Evolutionary conservation across 805 yeast genomes (phyloP).

Genomic region (Brettanomyces sp.): DNA sequence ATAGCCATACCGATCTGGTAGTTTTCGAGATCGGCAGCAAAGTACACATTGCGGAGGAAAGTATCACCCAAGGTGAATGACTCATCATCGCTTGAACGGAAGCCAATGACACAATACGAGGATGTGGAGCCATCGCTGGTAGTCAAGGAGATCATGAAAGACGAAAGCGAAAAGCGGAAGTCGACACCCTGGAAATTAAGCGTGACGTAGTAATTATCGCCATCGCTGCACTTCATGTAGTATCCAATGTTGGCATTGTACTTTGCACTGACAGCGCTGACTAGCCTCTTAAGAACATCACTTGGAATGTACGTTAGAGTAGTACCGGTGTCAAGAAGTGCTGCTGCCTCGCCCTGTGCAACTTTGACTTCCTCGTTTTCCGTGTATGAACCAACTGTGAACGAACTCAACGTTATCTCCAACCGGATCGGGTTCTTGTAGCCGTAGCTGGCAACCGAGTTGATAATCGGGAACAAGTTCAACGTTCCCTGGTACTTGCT

Average conservation of each 20-base stretch:
- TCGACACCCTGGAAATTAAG: constrained; percentile 52
- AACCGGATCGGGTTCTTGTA: constrained; percentile 34
- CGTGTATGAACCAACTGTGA: constrained; percentile 20
- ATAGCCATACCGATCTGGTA: constrained; percentile 35
- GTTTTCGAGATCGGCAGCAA: constrained; percentile 46
- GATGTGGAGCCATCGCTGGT: constrained; percentile 13
- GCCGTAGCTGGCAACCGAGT: constrained; percentile 26
- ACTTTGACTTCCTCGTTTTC: constrained; percentile 13
- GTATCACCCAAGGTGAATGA: constrained; percentile 42
- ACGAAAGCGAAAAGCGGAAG: constrained; percentile 39
- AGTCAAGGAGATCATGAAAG: constrained; percentile 14
- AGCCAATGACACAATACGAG: constrained; percentile 36
- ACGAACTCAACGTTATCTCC: constrained; percentile 37
- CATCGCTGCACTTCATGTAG: constrained; percentile 37
- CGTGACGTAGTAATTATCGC: constrained; percentile 22
- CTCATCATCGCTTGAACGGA: constrained; percentile 26
- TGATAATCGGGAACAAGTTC: constrained; percentile 41
- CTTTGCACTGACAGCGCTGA: constrained; percentile 28
- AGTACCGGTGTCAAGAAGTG: constrained; percentile 50
- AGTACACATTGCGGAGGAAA: constrained; percentile 42
- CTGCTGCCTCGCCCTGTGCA: constrained; percentile 26
- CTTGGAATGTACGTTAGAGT: constrained; percentile 40
- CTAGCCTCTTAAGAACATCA: constrained; percentile 17
- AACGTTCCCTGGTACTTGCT: constrained; percentile 49
- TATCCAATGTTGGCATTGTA: constrained; percentile 33